Base-by-base conservation (phyloP, 1,139 yeast species). In the Saccharomyces uvarum region DNA sequence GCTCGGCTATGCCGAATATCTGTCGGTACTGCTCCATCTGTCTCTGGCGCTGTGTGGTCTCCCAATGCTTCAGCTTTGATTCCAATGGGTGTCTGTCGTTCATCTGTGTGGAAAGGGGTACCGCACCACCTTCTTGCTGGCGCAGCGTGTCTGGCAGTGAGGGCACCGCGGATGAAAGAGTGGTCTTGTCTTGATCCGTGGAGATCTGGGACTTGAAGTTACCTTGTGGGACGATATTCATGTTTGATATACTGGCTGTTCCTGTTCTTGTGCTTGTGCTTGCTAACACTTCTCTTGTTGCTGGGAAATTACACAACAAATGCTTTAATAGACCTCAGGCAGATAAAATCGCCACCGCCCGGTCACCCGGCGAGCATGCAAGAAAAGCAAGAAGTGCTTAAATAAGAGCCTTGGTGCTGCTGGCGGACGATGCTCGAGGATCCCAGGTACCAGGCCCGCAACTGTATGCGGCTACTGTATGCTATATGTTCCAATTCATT, bases 21-120 rank as follows among this genome's bases (percentile, higher is more conserved):
- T 95, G 81, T 67, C 96, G 81, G 71, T 87, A 84, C 55, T 83
- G 82, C 68, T 90, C 95, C 75, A 90, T 68, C 64, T 83, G 82
- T 61, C 86, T 75, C 47, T 83, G 83, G 51, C 78, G 78, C 67
- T 88, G 93, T 8, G 87, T 84, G 54, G 77, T 77, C 29, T 90
- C 95, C 98, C 98, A 93, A 64, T 83, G 78, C 55, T 74, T 72
- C 48, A 93, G 72, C 63, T 97, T 81, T 11, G 79, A 65, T 68
- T 93, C 95, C 61, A 93, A 76, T 6, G 98, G 98, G 71, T 93
- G 99, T 69, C 88, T 84, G 64, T 84, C 83, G 69, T 88, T 89
- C 64, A 89, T 74, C 62, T 82, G 80, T 24, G 93, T 80, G 9
- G 89, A 79, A 59, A 88, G 54, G 48, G 73, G 72, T 50, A 67